Percentiles rank a stretch among this genome's conserved stretches.
phyloP scores from a whole-genome alignment of 2,329 filamentous ascomycete genomes.

The Colletotrichum cordylinicola region DNA sequence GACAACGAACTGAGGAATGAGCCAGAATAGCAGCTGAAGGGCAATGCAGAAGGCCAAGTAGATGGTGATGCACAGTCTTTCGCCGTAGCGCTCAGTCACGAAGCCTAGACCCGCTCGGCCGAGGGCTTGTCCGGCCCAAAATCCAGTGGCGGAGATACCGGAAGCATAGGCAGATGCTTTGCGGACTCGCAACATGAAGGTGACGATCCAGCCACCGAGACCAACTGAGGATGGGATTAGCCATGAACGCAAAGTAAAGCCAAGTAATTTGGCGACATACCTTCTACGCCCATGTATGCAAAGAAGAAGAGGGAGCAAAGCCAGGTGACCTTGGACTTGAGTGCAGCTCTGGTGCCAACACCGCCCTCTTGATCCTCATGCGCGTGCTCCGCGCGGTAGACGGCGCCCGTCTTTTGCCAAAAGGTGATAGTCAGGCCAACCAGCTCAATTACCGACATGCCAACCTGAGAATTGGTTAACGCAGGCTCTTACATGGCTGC shows the following conservation, averaged over 20 bases:
- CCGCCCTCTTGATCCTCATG: slow-evolving; percentile 28
- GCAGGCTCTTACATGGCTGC: not conserved
- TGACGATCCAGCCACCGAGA: slow-evolving; percentile 80
- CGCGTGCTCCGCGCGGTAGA: slow-evolving; percentile 51
- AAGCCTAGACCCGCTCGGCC: slow-evolving; percentile 73
- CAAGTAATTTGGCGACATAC: slow-evolving; percentile 23
- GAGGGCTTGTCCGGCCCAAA: slow-evolving; percentile 79
- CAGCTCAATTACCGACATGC: slow-evolving; percentile 61
- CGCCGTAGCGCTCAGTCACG: slow-evolving; percentile 71
- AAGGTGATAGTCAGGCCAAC: slow-evolving; percentile 57
- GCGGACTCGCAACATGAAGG: slow-evolving; percentile 78
- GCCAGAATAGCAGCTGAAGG: slow-evolving; percentile 64
- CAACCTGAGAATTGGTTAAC: slow-evolving; percentile 38
- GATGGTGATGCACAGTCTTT: slow-evolving; percentile 62
- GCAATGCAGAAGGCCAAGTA: slow-evolving; percentile 68
- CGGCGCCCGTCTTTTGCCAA: slow-evolving; percentile 61
- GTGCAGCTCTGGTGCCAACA: slow-evolving; percentile 40
- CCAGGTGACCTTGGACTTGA: slow-evolving; percentile 65
- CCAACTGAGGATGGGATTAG: slow-evolving; percentile 47
- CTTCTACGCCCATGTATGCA: slow-evolving; percentile 76
- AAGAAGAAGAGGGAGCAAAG: slow-evolving; percentile 72
- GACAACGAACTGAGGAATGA: slow-evolving; percentile 65
- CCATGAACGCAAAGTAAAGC: not conserved
- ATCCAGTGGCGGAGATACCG: slow-evolving; percentile 76
- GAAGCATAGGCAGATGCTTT: slow-evolving; percentile 68